Evolutionary conservation across 495 filamentous ascomycete species (phyloP), one percentile per base, ranked within the genome.

Genomic region (Podospora tetraspora): DNA sequence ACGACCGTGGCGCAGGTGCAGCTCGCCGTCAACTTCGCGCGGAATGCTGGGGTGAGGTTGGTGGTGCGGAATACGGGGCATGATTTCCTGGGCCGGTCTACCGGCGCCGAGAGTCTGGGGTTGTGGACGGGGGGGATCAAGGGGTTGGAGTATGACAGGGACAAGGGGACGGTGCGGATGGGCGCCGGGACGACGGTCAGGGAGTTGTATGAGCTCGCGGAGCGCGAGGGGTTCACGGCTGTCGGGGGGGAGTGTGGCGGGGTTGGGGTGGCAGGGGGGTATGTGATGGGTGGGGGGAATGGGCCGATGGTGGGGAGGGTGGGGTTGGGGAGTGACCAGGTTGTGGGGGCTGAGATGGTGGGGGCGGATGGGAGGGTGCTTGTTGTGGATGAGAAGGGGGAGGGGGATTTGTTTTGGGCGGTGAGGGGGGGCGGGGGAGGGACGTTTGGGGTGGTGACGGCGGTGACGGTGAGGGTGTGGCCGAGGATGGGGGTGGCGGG

Each of bases 51-150:
- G 58, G 67, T 91, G 12, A 81, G 89, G 34, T 77, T 92, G 16
- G 85, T 88, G 0, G 79, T 92, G 22, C 80, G 83, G 76, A 91
- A 89, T 68, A 92, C 89, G 2, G 89, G 89, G 23, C 89, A 86
- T 69, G 83, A 85, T 68, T 81, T 82, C 58, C 76, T 74, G 23
- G 84, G 83, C 13, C 76, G 83, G 64, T 81, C 81, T 9, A 79
- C 78, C 2, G 79, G 84, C 61, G 73, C 80, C 13, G 81, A 76
- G 56, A 78, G 82, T 13, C 70, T 90, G 24, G 80, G 81, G 52
- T 70, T 90, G 25, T 90, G 87, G 86, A 89, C 85, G 21, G 85
- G 88, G 66, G 76, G 85, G 32, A 74, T 89, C 62, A 87, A 87
- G 67, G 71, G 76, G 25, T 74, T 79, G 19, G 64, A 81, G n/a